A percentile compares a stretch with the other conserved stretches of the same genome.
Conservation (phyloP, 1,284 basidiomycete genomes). For the Puccinia horiana region DNA sequence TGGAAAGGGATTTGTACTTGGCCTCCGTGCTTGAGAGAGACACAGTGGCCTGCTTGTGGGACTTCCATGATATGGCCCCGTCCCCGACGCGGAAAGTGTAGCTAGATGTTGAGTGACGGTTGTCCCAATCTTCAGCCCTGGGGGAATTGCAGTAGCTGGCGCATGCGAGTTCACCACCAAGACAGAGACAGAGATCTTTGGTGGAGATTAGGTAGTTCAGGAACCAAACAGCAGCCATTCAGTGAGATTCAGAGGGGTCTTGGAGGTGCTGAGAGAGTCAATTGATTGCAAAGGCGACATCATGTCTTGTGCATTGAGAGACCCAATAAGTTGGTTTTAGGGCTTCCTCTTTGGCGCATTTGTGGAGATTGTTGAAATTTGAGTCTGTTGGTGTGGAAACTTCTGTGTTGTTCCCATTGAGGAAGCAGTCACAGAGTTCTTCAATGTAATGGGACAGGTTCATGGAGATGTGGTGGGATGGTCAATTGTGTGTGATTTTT, state of each 20-base stretch:
- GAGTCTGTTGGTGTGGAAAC: background rate
- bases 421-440: background rate
- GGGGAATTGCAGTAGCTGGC: background rate
- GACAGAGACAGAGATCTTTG: background rate
- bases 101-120: background rate
- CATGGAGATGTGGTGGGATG: background rate
- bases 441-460: background rate
- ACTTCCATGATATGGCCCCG: slow-evolving; percentile 13
- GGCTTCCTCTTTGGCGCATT: background rate
- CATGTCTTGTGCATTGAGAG: background rate
- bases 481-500: background rate
- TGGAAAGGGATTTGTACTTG: background rate
- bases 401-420: background rate
- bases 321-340: background rate
- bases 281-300: background rate
- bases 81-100: slow-evolving; percentile 1
- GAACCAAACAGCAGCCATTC: background rate
- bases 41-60: too few species aligned
- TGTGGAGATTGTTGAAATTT: background rate
- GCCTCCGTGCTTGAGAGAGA: background rate
- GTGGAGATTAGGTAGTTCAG: background rate
- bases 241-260: background rate
- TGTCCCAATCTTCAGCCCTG: slow-evolving; percentile 1
- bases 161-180: background rate
- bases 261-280: background rate